Conservation (phyloP, 352 stramenopile genomes). For the Globisporangium ultimum region DNA sequence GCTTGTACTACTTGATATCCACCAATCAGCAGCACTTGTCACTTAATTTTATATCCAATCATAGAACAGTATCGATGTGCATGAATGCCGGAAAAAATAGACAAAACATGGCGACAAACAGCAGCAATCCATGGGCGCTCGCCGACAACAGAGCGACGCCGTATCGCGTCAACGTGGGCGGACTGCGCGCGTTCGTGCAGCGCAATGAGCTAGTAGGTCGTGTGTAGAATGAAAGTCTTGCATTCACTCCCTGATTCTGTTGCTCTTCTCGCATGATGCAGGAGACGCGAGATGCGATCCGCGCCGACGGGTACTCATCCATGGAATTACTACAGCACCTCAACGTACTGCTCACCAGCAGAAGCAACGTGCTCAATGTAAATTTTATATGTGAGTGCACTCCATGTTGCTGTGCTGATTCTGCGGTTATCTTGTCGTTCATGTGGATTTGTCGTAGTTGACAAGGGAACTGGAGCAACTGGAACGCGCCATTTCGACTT, state of each 20-base stretch:
- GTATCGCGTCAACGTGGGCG: conserved; percentile 28
- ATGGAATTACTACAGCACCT: conserved; percentile 25
- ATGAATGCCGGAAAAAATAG: background rate
- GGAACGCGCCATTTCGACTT: conserved; percentile 23
- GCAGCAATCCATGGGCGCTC: conserved; percentile 35
- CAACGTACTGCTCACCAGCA: conserved; percentile 15
- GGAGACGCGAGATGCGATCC: background rate
- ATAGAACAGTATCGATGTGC: too few relatives aligned
- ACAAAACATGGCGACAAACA: conserved; percentile 5
- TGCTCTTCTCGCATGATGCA: background rate
- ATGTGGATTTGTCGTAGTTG: conserved; percentile 16
- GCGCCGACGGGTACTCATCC: conserved; percentile 20
- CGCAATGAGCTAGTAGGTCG: conserved; percentile 27
- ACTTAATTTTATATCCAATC: too few relatives aligned
- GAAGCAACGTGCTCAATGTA: conserved; percentile 20
- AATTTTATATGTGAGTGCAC: background rate
- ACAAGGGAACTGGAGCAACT: conserved; percentile 35
- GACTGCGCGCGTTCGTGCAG: conserved; percentile 34
- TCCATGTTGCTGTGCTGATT: background rate
- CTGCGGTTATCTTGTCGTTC: background rate
- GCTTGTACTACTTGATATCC: too few relatives aligned
- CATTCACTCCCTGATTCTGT: background rate
- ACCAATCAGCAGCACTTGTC: too few relatives aligned
- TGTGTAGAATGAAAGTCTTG: background rate
- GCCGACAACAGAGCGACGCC: conserved; percentile 9